Conservation (phyloP, 768 basidiomycete species). For the Suillus weaverae region DNA sequence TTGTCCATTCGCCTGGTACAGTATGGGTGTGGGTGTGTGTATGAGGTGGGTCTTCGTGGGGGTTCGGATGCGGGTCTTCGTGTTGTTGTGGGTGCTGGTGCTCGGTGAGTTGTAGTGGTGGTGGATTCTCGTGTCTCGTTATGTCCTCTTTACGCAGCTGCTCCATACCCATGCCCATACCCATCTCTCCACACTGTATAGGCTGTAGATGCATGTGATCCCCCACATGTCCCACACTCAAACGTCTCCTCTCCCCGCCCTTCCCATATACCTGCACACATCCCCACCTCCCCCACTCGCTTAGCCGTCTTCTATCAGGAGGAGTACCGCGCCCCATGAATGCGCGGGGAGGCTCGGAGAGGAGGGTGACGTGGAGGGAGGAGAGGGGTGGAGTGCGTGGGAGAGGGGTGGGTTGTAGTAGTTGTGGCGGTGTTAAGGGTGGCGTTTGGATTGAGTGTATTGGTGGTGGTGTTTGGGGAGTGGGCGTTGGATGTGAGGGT, state of each 20-base stretch:
- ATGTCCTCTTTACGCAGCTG: neutral
- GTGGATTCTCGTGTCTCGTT: neutral
- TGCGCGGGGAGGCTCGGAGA: conserved; percentile 33
- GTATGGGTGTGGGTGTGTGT: neutral
- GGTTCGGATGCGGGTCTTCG: neutral
- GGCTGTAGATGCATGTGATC: neutral
- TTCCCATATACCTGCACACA: neutral
- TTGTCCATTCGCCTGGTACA: conserved; percentile 30
- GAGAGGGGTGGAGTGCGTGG: conserved; percentile 23
- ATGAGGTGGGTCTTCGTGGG: conserved; percentile 6
- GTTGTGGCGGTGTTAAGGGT: conserved; percentile 3
- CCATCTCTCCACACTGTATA: neutral
- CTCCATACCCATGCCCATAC: neutral
- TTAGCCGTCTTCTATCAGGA: conserved; percentile 29
- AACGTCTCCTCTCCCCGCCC: neutral
- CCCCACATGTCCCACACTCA: neutral
- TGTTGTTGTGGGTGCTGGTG: neutral
- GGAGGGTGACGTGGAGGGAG: conserved; percentile 31
- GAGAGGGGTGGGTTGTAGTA: conserved; percentile 12
- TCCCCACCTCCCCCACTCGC: conserved; percentile 29
- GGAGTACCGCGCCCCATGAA: conserved; percentile 37
- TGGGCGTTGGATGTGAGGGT: neutral
- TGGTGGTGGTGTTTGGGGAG: conserved; percentile 1
- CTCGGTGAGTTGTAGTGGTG: neutral
- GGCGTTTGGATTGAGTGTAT: neutral